Conservation (phyloP, 2,329 filamentous ascomycete genomes). For the Paraphoma sp. region DNA sequence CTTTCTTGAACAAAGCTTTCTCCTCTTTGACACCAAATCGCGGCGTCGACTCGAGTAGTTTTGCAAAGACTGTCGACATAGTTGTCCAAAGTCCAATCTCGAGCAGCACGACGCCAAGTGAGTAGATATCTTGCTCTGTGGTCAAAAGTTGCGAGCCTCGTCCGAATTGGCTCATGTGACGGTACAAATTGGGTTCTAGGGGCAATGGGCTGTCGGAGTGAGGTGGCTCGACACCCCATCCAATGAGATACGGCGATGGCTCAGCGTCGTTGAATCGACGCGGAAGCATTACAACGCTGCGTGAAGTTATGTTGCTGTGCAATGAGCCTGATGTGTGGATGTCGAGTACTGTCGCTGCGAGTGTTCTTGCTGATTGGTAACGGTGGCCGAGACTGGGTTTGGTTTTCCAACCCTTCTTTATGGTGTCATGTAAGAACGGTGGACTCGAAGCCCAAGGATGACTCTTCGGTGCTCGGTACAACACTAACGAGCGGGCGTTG, state of each 20-base stretch:
- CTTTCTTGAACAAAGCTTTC: constrained; percentile 9
- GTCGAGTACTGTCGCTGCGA: constrained; percentile 14
- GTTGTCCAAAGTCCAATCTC: constrained; percentile 59
- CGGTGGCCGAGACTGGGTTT: constrained; percentile 11
- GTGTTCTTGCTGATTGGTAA: constrained; percentile 11
- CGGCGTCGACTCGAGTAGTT: constrained; percentile 13
- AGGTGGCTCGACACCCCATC: constrained; percentile 16
- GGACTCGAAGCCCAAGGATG: constrained; percentile 18
- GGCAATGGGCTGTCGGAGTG: constrained; percentile 3
- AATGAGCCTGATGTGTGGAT: constrained; percentile 17
- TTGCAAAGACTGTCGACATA: constrained; percentile 15
- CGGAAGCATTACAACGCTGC: constrained; percentile 15
- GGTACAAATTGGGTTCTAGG: constrained; percentile 54
- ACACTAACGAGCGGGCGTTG: constrained; percentile 12
- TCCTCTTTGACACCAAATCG: constrained; percentile 10
- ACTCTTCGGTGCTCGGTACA: constrained; percentile 16
- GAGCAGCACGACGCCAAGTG: constrained; percentile 60
- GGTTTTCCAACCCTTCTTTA: constrained; percentile 7
- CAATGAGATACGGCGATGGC: constrained; percentile 16
- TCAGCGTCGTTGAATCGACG: constrained; percentile 11
- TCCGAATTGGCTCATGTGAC: constrained; percentile 58
- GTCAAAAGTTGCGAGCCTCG: constrained; percentile 45
- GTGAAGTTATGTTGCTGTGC: constrained; percentile 19
- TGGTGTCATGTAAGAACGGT: constrained; percentile 12
- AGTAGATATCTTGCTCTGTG: constrained; percentile 65